Conservation (phyloP, 768 basidiomycete genomes). For the Candolleomyces aberdarensis region DNA sequence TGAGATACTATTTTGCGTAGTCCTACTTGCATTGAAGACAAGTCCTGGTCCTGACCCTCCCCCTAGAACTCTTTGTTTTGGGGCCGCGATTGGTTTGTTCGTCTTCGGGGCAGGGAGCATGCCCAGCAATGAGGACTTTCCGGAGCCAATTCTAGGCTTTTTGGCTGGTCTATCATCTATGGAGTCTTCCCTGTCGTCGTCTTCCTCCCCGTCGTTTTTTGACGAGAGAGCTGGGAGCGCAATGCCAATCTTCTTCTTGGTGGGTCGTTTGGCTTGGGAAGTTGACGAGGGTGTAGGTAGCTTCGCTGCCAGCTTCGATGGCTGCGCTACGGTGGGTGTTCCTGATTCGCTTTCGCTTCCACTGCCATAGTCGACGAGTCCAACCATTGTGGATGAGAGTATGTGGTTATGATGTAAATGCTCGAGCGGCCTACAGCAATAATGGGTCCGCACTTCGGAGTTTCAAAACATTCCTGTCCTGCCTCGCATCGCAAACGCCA, state of each 20-base stretch:
- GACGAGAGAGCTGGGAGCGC: conserved; percentile 45
- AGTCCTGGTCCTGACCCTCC: conserved; percentile 59
- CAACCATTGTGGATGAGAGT: conserved; percentile 49
- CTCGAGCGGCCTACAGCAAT: too few relatives aligned
- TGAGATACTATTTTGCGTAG: conserved; percentile 10
- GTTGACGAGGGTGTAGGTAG: conserved; percentile 18
- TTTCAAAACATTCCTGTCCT: conserved; percentile 5
- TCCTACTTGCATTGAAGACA: conserved; percentile 44
- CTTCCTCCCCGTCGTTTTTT: conserved; percentile 14
- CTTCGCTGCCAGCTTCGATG: conserved; percentile 12
- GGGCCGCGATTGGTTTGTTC: conserved; percentile 37
- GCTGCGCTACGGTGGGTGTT: conserved; percentile 19
- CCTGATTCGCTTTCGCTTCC: conserved; percentile 53
- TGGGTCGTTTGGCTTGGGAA: conserved; percentile 34
- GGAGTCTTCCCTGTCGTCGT: conserved; percentile 37
- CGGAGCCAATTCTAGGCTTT: conserved; percentile 55
- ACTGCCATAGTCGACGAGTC: conserved; percentile 77
- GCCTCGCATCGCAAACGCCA: background rate
- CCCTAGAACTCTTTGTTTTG: conserved; percentile 58
- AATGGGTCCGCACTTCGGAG: background rate
- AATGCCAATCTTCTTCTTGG: conserved; percentile 67
- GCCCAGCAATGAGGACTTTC: conserved; percentile 59
- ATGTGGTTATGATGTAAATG: too few relatives aligned
- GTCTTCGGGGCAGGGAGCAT: conserved; percentile 79
- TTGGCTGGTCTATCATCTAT: conserved; percentile 51